Evolutionary conservation across 768 basidiomycete species (phyloP).

Genomic region (Kwoniella pini): DNA sequence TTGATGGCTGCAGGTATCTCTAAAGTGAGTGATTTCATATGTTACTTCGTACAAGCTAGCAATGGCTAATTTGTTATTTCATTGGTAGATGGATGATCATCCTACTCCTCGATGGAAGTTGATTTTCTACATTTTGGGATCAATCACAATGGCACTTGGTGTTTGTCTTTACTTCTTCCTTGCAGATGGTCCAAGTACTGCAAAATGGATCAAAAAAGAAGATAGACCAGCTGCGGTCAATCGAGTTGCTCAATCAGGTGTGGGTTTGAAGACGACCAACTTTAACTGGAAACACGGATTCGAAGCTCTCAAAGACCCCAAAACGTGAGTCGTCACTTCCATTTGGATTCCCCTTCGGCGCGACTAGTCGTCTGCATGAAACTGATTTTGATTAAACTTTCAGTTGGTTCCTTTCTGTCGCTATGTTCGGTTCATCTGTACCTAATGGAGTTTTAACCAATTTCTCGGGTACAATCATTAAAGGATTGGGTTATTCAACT

Average conservation of each 20-base stretch:
- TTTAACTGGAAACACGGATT: slow-evolving; percentile 49
- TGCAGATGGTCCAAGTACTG: slow-evolving; percentile 51
- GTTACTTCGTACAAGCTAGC: background rate
- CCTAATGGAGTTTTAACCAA: slow-evolving; percentile 55
- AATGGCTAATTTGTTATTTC: background rate
- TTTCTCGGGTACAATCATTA: slow-evolving; percentile 54
- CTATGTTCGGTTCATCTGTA: slow-evolving; percentile 52
- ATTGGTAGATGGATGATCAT: slow-evolving; percentile 22
- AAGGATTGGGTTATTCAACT: slow-evolving; percentile 49
- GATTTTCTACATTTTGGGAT: slow-evolving; percentile 54
- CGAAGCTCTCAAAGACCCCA: slow-evolving; percentile 47
- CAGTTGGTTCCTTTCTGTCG: slow-evolving; percentile 47
- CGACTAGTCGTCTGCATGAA: background rate
- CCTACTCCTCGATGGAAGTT: slow-evolving; percentile 35
- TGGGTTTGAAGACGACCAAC: slow-evolving; percentile 52
- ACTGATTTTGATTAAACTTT: background rate
- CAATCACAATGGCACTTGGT: slow-evolving; percentile 50
- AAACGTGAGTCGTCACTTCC: slow-evolving; percentile 24
- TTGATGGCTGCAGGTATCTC: slow-evolving; percentile 54
- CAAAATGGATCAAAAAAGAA: slow-evolving; percentile 50
- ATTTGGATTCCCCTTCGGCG: background rate
- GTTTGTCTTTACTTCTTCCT: slow-evolving; percentile 54
- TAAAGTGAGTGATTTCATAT: slow-evolving; percentile 13
- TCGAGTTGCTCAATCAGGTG: slow-evolving; percentile 51
- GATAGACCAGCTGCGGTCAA: slow-evolving; percentile 51